Base-by-base conservation (phyloP, 208 protist genomes). In the Wallacemonas sp. region DNA sequence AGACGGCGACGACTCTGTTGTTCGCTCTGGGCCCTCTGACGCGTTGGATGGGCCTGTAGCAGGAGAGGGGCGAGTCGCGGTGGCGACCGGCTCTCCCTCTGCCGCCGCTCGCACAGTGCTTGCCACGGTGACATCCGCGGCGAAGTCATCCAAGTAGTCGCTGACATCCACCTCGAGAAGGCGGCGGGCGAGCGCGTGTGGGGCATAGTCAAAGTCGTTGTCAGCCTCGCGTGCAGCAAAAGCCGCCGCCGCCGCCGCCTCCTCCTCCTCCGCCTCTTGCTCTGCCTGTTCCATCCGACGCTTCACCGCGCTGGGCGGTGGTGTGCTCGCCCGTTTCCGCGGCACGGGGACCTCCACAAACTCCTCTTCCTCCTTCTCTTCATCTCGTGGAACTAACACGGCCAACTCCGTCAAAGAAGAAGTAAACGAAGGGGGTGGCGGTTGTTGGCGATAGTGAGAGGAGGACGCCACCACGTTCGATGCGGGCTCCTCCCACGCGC, bases 91-190 rank as follows among this genome's bases (percentile, higher is more conserved):
- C n/a, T n/a, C n/a, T n/a, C n/a, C n/a, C n/a, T n/a, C n/a, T n/a
- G n/a, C n/a, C n/a, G n/a, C n/a, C n/a, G n/a, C n/a, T n/a, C n/a
- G n/a, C n/a, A n/a, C n/a, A n/a, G n/a, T n/a, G n/a, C n/a, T n/a
- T n/a, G n/a, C n/a, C n/a, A n/a, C 44, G 8, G 44, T 22, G 11
- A 49, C 20, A 22, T 59, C 52, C 14, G 52, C 52, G 4, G 52
- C 52, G 22, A 59, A 59, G 31, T 59, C 52, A 23, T 59, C 52
- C 11, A 59, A n/a, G 52, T 59, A 59, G 52, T 59, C 52, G 32
- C 52, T 59, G 31, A 39, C 52, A 23, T 59, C 52, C 18, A 59
- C 20, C 1, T 33, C 52, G 5, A 59, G 52, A 5, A 59, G 32
- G 14, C 52, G 52, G 11, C 52, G 26, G 3, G 52, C 31, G 7